Evolutionary conservation across 768 basidiomycete species (phyloP).

Genomic region (Lactarius deliciosus): DNA sequence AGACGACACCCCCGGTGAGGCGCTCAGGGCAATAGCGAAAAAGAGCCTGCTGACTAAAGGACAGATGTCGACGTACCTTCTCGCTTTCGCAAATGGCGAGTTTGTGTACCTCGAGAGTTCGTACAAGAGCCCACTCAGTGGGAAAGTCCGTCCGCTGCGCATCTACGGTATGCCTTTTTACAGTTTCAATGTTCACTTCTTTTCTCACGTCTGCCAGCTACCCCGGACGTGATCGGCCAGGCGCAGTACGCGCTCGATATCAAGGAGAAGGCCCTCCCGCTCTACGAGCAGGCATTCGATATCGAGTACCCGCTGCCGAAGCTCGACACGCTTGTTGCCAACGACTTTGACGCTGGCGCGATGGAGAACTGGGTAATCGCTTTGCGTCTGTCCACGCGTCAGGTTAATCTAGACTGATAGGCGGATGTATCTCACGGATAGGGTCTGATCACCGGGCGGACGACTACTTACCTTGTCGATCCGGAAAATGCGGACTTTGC

Average conservation of each 20-base stretch:
- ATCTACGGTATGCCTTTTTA: slow-evolving; percentile 61
- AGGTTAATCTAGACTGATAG: not conserved
- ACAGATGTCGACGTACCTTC: slow-evolving; percentile 83
- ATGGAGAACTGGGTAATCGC: slow-evolving; percentile 85
- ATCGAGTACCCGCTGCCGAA: slow-evolving; percentile 93
- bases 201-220: slow-evolving; percentile 47
- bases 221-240: slow-evolving; percentile 78
- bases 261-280: slow-evolving; percentile 73
- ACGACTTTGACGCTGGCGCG: slow-evolving; percentile 85
- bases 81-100: slow-evolving; percentile 81
- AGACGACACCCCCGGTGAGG: slow-evolving; percentile 67
- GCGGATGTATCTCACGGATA: slow-evolving; percentile 24
- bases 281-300: slow-evolving; percentile 91
- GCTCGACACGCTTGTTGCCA: slow-evolving; percentile 87
- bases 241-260: slow-evolving; percentile 87
- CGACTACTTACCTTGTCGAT: slow-evolving; percentile 76
- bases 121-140: slow-evolving; percentile 77
- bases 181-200: not conserved
- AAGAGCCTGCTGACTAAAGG: not conserved
- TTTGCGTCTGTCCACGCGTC: not conserved
- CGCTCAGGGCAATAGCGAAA: not conserved
- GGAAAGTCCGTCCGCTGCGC: slow-evolving; percentile 76
- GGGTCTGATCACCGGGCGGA: slow-evolving; percentile 89
- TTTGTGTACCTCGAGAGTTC: slow-evolving; percentile 74
- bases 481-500: slow-evolving; percentile 65